Base-by-base conservation (phyloP, 1,139 yeast genomes). In the Nakaseomyces delphensis region DNA sequence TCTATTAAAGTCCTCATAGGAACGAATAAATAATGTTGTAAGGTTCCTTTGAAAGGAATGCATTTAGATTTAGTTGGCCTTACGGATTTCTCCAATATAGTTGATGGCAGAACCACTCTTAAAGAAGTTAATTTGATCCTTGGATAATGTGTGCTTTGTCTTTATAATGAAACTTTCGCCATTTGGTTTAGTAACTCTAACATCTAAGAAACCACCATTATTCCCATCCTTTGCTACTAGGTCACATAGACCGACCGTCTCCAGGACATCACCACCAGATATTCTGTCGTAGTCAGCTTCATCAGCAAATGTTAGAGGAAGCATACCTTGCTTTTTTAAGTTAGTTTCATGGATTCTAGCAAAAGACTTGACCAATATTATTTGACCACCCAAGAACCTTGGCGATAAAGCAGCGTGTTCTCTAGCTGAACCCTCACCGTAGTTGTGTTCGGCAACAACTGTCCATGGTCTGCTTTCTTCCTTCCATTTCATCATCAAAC, bases 401-500 rank as follows among this genome's bases (percentile, higher is more conserved):
- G 98, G 98, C 33, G 93, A 85, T 59, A 91, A 71, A 4, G 98
- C 98, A 43, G 98, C 98, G 60, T 91, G 98, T 64, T 91, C 98
- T 73, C 98, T 83, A 19, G 98, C 96, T 44, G 96, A 86, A 51
- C 98, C 98, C 71, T 91, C 98, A 66, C 98, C 98, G 58, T 89
- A 91, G 68, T 91, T 91, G 63, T 91, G 96, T 62, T 89, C 98
- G 41, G 96, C 98, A 50, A 91, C 83, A 39, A 91, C 96, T 51
- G 79, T 74, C 98, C 98, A 91, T 14, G 95, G 93, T 55, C 85
- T 76, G 7, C 66, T 56, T 50, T 85, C 93, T 38, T 76, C 70
- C 66, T 89, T 89, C 96, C 96, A 91, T 62, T 84, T 83, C 66
- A 81, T 83, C 97, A 91, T 89, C 47, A 89, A 74, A 56, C 86